phyloP scores from a whole-genome alignment of 192 early-diverging fungal genomes.

The Coemansia sp. region DNA sequence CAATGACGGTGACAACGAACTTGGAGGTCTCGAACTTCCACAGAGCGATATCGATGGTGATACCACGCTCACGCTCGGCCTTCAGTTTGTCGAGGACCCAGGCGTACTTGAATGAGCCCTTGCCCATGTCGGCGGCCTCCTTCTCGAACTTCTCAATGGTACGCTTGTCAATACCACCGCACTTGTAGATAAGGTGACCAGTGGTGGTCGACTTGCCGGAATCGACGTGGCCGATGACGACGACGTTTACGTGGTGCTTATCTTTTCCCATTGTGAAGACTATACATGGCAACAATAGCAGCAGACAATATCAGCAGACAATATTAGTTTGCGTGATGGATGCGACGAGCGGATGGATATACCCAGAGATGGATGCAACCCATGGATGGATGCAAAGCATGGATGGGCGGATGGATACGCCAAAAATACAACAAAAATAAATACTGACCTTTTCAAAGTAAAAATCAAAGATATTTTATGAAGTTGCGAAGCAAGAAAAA shows the following conservation, averaged over 20 bases:
- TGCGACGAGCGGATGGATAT: neutral
- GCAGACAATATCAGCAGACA: neutral
- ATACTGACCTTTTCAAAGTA: constrained; percentile 42
- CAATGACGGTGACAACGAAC: constrained; percentile 97
- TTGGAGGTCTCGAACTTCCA: constrained; percentile 97
- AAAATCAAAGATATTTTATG: constrained; percentile 21
- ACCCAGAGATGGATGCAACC: constrained; percentile 4
- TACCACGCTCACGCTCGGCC: constrained; percentile 99
- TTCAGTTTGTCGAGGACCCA: constrained; percentile 99
- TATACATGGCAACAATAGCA: neutral
- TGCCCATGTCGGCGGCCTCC: constrained; percentile 98
- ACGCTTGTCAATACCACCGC: constrained; percentile 99
- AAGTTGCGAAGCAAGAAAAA: constrained; percentile 29
- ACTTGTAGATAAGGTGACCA: constrained; percentile 99
- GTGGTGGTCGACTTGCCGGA: constrained; percentile 99
- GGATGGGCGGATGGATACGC: neutral
- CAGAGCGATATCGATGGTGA: constrained; percentile 98
- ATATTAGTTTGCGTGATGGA: constrained; percentile 14
- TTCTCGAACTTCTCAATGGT: constrained; percentile 99
- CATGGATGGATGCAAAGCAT: constrained; percentile 1
- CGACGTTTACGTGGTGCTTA: constrained; percentile 90
- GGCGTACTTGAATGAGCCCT: constrained; percentile 99
- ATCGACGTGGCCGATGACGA: constrained; percentile 99
- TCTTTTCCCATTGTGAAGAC: constrained; percentile 74
- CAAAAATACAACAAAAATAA: constrained; percentile 2